A percentile compares a stretch with the other conserved stretches of the same genome.
Evolutionary conservation across 345 rosid species (phyloP).

Genomic region (Streptanthus diversifolius): DNA sequence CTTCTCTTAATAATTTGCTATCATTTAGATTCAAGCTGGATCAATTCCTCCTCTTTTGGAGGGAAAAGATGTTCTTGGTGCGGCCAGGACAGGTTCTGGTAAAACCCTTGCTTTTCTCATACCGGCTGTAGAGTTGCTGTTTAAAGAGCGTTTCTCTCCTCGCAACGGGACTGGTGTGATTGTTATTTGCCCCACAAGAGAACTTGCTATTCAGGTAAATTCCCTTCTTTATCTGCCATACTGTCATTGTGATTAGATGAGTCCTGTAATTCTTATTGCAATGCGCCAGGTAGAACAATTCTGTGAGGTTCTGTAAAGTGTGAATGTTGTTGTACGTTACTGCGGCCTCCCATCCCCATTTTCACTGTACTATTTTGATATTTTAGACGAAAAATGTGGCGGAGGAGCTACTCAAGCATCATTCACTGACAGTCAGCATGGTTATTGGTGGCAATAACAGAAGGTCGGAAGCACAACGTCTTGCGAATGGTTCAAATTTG

Average conservation of each 20-base stretch:
- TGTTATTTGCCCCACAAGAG: slow-evolving; percentile 94
- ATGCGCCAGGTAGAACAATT: neutral
- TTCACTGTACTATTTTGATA: neutral
- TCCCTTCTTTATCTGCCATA: neutral
- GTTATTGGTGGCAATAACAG: slow-evolving; percentile 91
- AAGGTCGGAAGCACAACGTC: slow-evolving; percentile 76
- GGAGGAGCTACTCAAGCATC: slow-evolving; percentile 83
- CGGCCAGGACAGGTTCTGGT: slow-evolving; percentile 98
- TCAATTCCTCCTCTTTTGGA: slow-evolving; percentile 69
- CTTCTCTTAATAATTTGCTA: neutral
- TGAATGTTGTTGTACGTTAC: neutral
- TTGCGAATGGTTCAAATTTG: slow-evolving; percentile 78
- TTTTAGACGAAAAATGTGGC: slow-evolving; percentile 88
- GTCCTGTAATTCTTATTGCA: neutral
- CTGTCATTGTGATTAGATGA: neutral
- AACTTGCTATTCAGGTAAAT: slow-evolving; percentile 94
- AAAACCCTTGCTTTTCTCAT: slow-evolving; percentile 91
- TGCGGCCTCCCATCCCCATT: neutral
- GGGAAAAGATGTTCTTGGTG: slow-evolving; percentile 97
- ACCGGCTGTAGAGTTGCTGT: slow-evolving; percentile 85
- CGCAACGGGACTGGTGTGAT: slow-evolving; percentile 82
- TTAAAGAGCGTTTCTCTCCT: slow-evolving; percentile 60
- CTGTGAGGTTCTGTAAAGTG: neutral
- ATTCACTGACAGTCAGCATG: slow-evolving; percentile 78
- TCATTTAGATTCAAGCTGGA: slow-evolving; percentile 80